Evolutionary conservation across 2,329 filamentous ascomycete genomes (phyloP), one percentile per base, ranked within the genome.

Genomic region (Fusarium tricinctum): DNA sequence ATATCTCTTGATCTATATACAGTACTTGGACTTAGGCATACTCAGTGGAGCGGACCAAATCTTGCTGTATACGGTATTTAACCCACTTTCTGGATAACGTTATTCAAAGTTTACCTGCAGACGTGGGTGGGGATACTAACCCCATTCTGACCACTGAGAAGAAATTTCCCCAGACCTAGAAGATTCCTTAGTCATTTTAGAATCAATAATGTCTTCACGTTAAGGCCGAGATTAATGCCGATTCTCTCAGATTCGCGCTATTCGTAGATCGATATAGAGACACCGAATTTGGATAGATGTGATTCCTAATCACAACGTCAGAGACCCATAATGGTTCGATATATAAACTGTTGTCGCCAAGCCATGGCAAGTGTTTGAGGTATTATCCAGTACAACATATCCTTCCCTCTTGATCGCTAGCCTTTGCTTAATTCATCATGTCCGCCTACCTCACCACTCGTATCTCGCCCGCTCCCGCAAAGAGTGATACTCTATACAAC

Each of bases 391-490:
- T 6, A 48, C 33, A 42, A 13, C 39, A 35, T 2, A n/a, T 17
- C 4, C 35, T 20, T 30, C 30, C 30, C 28, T 26, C n/a, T 23
- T 12, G 53, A 44, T 15, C 17, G 17, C 17, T 14, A 38, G 33
- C 33, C 17, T 38, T 38, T n/a, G 17, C 15, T 15, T 14, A 23
- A 19, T 38, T 50, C 38, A 68, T 5, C 4, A 76, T 76, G 74
- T 69, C 74, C 12, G 74, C 74, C 20, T 75, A 76, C 33, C 63
- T 74, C 47, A 69, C 70, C 30, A 69, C 71, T 32, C 66, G 74
- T 33, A 70, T 76, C 44, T 42, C 71, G 5, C 74, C 74, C 0
- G 64, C 51, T 0, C 53, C 52, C 0, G 73, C 67, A 6, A 73
- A 75, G 42, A 40, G 57, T 6, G 32, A 58, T n/a, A 70, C 73